Base-by-base conservation (phyloP, 2,329 filamentous ascomycete genomes). In the Grosmannia serpens region DNA sequence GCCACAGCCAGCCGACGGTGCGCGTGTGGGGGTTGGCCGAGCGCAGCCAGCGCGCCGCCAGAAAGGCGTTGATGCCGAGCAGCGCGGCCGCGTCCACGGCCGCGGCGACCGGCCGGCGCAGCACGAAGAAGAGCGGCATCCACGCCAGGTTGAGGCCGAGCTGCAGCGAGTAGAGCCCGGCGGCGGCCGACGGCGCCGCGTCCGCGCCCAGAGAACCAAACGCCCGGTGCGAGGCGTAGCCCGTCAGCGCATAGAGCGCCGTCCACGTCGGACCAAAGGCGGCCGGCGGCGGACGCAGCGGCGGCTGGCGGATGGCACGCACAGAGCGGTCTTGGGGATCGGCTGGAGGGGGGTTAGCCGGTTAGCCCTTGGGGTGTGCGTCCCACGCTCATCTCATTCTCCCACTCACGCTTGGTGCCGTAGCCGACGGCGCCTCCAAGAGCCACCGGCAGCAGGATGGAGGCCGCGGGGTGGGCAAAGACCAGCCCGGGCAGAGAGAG, bases 91-190 rank as follows among this genome's bases (percentile, higher is more conserved):
- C 86, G 69, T 96, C 89, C 31, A 80, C 79, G 8, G 89, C 83
- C 4, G 91, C 91, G 67, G 84, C 82, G 56, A 86, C 77, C 1
- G 91, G 90, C 20, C 83, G 82, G 63, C 86, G 85, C 55, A 86
- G 68, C n/a, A 82, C 80, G 69, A 96, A 96, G 80, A 96, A 96
- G 13, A 96, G 80, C 15, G 92, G 92, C 82, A 91, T 96, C 89
- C 89, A 97, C 57, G 86, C 71, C 33, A 95, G 76, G 70, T 96
- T 96, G 56, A 96, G 77, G 13, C 80, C 88, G 8, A 96, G 84
- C 73, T 96, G 91, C 60, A 91, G 77, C 2, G 88, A 88, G 76
- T 96, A 96, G 33, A 96, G 79, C 0, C 87, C 89, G 59, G 89
- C 86, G 64, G 85, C 87, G 64, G 84, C 78, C 69, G 81, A 56